Evolutionary conservation across 192 early-diverging fungal species (phyloP).

Genomic region (Phycomyces nitens): DNA sequence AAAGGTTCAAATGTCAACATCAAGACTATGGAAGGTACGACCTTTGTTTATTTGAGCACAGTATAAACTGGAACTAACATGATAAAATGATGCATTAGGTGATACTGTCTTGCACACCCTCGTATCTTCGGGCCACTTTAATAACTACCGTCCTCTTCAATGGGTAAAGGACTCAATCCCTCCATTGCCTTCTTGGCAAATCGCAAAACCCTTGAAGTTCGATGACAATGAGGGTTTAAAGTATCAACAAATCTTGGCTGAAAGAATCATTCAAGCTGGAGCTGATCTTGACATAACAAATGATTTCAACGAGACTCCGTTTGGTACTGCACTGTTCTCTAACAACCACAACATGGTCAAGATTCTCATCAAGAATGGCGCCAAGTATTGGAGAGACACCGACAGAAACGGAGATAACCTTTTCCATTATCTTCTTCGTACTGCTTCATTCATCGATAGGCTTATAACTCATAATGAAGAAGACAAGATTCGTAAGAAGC

Average conservation of each 20-base stretch:
- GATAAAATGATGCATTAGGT: conserved; percentile 6
- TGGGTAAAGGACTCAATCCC: not conserved
- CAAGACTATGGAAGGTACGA: conserved; percentile 32
- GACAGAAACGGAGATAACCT: conserved; percentile 15
- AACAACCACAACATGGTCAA: conserved; percentile 19
- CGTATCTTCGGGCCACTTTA: not conserved
- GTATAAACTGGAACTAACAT: not conserved
- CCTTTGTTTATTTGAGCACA: not conserved
- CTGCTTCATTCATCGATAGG: conserved; percentile 5
- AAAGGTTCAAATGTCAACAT: conserved; percentile 40
- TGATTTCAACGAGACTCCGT: conserved; percentile 27
- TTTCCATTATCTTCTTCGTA: conserved; percentile 30
- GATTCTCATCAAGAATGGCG: conserved; percentile 26
- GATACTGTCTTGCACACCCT: conserved; percentile 19
- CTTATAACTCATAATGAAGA: not conserved
- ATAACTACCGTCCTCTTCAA: not conserved
- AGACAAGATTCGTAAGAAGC: conserved; percentile 1
- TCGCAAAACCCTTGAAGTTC: not conserved
- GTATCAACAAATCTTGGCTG: conserved; percentile 11
- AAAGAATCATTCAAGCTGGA: conserved; percentile 14
- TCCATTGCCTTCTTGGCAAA: not conserved
- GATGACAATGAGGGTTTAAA: conserved; percentile 13
- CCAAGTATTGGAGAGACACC: conserved; percentile 12
- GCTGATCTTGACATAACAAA: conserved; percentile 16
- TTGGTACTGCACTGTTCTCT: conserved; percentile 15